Evolutionary conservation across 192 early-diverging fungal species (phyloP).

Genomic region (Lobulomyces angularis): DNA sequence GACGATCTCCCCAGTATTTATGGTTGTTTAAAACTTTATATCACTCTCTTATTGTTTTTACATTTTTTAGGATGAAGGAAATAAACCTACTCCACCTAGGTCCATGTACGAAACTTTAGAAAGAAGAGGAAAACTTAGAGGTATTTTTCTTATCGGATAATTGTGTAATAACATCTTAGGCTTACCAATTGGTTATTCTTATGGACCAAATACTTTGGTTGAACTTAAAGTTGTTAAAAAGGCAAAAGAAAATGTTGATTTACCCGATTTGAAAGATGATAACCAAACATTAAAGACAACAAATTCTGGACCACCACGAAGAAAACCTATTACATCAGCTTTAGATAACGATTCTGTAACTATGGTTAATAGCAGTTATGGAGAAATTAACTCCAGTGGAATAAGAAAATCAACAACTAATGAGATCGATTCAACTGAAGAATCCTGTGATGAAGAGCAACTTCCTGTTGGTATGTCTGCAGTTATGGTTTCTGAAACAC

Average conservation of each 20-base stretch:
- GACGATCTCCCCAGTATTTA: conserved; percentile 41
- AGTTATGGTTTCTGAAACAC: too few relatives aligned
- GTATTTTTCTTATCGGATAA: too few relatives aligned
- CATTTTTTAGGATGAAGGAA: conserved; percentile 5
- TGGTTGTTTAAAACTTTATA: conserved; percentile 16
- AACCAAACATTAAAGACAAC: not conserved
- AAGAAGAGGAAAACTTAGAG: conserved; percentile 24
- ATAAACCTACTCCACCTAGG: conserved; percentile 11
- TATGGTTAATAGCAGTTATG: too few relatives aligned
- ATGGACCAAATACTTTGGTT: conserved; percentile 21
- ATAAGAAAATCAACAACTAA: conserved; percentile 6
- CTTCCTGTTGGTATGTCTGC: too few relatives aligned
- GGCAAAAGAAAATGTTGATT: conserved; percentile 5
- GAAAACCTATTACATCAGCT: conserved; percentile 6
- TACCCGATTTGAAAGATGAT: not conserved
- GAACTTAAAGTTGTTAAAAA: conserved; percentile 3
- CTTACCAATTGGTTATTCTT: conserved; percentile 38
- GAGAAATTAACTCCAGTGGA: too few relatives aligned
- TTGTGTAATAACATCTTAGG: conserved; percentile 30
- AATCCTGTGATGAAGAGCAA: too few relatives aligned
- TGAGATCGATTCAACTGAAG: not conserved
- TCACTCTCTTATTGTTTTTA: conserved; percentile 5
- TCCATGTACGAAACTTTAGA: conserved; percentile 33
- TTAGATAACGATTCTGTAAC: conserved; percentile 6
- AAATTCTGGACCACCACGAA: conserved; percentile 8